phyloP scores from a whole-genome alignment of 1,284 basidiomycete genomes.

The Leccinum pachyderme region DNA sequence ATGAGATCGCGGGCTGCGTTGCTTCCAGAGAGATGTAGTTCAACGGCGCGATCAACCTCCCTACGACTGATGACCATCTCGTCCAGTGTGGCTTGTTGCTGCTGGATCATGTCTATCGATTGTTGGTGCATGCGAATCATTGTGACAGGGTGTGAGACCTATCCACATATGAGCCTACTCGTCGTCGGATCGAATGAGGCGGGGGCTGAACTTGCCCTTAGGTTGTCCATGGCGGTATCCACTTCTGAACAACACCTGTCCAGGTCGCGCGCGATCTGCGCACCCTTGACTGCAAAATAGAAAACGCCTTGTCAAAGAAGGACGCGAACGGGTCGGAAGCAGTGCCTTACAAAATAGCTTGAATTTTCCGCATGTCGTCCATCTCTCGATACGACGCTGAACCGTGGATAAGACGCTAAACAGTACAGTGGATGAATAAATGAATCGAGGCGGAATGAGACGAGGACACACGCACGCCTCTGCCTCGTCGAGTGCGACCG shows the following conservation, averaged over 20 bases:
- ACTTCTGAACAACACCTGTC: slow-evolving; percentile 42
- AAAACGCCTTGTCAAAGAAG: slow-evolving; percentile 2
- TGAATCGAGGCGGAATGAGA: background rate
- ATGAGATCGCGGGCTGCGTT: slow-evolving; percentile 45
- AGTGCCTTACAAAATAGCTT: slow-evolving; percentile 38
- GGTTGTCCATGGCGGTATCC: slow-evolving; percentile 38
- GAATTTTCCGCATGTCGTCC: slow-evolving; percentile 38
- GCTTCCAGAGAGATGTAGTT: slow-evolving; percentile 40
- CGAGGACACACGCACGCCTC: slow-evolving; percentile 36
- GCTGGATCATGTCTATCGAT: slow-evolving; percentile 34
- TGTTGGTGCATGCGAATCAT: slow-evolving; percentile 37
- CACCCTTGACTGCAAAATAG: slow-evolving; percentile 39
- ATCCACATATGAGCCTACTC: slow-evolving; percentile 5
- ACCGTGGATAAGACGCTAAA: slow-evolving; percentile 41
- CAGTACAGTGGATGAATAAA: background rate
- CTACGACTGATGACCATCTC: slow-evolving; percentile 38
- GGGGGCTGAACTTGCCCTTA: slow-evolving; percentile 35
- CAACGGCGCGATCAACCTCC: slow-evolving; percentile 37
- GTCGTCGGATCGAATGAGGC: background rate
- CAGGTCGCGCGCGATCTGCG: slow-evolving; percentile 45
- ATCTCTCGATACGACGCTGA: slow-evolving; percentile 36
- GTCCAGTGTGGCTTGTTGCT: slow-evolving; percentile 34
- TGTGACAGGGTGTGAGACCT: slow-evolving; percentile 38
- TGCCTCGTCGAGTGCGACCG: slow-evolving; percentile 42
- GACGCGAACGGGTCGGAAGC: background rate